Base-by-base conservation (phyloP, 208 protist species). In the Leishmania guyanensis region DNA sequence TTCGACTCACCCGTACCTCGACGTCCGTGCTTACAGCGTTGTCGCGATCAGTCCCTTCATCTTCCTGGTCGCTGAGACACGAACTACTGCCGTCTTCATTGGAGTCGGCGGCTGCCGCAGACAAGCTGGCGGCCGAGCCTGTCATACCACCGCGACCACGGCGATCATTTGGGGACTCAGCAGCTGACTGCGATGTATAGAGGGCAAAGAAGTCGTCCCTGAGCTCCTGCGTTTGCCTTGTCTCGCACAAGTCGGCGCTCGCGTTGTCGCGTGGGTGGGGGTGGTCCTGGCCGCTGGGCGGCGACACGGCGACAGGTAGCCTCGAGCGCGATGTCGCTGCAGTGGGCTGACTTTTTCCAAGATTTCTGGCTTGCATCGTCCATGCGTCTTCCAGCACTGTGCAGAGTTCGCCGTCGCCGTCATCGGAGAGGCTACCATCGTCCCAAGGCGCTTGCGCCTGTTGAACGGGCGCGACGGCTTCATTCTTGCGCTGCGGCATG, bases 161-260 rank as follows among this genome's bases (percentile, higher is more conserved):
- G 68, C 68, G 20, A 50, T 36, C 43, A n/a, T 50, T 51, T 51
- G 68, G 43, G 1, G 69, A 76, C 14, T 26, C 72, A 10, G 29
- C 29, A 36, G 33, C 58, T 53, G 39, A 4, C 39, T 77, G 26
- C 36, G 78, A 77, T 33, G 81, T 77, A 73, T 81, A 84, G 64
- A 70, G 39, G 51, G 71, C 70, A 39, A 89, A 89, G 66, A 89
- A 86, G 75, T 89, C 80, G 46, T 89, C 85, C 43, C 48, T 16
- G 22, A 89, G 62, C 70, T 84, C 85, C 69, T 79, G 76, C 4
- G 64, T 62, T 9, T 51, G 64, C 16, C 48, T 5, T 0, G 51
- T 51, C 22, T 80, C 79, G 22, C 36, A 83, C 33, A 68, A 17
- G 33, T 79, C 62, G 16, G n/a, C 75, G 26, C 80, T 60, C 4